Evolutionary conservation across 176 grass and related monocot species (phyloP).

Genomic region (Zizania latifolia): DNA sequence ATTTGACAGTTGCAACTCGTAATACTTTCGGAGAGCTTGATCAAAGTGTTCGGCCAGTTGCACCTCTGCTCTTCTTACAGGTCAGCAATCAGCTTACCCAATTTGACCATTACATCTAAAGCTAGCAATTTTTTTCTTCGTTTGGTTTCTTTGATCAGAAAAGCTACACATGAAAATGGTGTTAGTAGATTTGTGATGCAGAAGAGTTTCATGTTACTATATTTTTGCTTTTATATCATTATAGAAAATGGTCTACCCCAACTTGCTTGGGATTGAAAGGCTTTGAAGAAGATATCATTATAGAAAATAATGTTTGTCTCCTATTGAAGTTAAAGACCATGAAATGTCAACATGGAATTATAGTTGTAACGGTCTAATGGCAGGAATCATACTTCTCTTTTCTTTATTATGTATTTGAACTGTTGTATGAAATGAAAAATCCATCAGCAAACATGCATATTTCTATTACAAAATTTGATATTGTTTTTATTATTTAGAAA

Average conservation of each 20-base stretch:
- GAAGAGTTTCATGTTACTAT: background rate
- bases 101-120: slow-evolving; percentile 4
- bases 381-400: background rate
- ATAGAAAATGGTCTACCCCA: no score
- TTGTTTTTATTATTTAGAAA: background rate
- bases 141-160: background rate
- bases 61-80: slow-evolving; percentile 87
- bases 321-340: background rate
- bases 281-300: no score
- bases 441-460: background rate
- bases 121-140: background rate
- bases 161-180: background rate
- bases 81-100: slow-evolving; percentile 36
- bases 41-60: slow-evolving; percentile 70
- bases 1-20: slow-evolving; percentile 83
- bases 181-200: background rate
- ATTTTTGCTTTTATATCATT: background rate
- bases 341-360: background rate
- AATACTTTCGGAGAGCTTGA: slow-evolving; percentile 95
- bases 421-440: slow-evolving; percentile 12
- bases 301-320: background rate
- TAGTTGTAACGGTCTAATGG: background rate
- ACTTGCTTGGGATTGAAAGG: no score
- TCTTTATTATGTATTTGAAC: background rate
- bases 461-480: background rate